Percentiles rank a stretch among this genome's conserved stretches.
Conservation (phyloP, 345 rosid genomes). For the Trapa bicornis region DNA sequence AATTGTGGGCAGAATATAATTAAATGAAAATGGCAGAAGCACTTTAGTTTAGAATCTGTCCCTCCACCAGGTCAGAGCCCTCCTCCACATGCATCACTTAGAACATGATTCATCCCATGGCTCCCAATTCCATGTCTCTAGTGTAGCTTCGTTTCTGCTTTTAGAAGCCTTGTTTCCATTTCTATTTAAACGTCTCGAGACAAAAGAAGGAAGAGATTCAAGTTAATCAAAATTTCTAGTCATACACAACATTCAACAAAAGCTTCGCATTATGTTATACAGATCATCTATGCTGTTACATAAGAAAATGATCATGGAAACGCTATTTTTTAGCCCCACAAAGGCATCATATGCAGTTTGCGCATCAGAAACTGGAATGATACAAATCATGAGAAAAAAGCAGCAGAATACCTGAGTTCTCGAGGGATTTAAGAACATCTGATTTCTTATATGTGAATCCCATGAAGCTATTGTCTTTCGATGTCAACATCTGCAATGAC, state of each 20-base stretch:
- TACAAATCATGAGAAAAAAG: not conserved
- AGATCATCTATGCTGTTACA: not conserved
- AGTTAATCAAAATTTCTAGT: not conserved
- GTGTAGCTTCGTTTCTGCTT: too few species aligned
- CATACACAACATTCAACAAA: not conserved
- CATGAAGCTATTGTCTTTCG: slow-evolving; percentile 82
- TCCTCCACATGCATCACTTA: too few species aligned
- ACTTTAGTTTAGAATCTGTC: too few species aligned
- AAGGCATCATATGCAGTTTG: not conserved
- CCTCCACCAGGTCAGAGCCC: too few species aligned
- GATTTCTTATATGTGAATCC: slow-evolving; percentile 92
- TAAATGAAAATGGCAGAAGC: too few species aligned
- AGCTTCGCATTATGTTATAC: not conserved
- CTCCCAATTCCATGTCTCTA: too few species aligned
- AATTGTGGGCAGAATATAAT: too few species aligned
- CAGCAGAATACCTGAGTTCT: slow-evolving; percentile 51
- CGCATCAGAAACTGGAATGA: not conserved
- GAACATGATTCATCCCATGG: too few species aligned
- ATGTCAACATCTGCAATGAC: slow-evolving; percentile 77
- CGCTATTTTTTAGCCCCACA: not conserved
- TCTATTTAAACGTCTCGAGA: not conserved
- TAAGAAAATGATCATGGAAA: not conserved
- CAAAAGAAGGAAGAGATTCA: not conserved
- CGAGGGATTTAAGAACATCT: slow-evolving; percentile 60
- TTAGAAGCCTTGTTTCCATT: too few species aligned